Conservation (phyloP, 2,329 filamentous ascomycete genomes). For the Epicoccum nigrum region DNA sequence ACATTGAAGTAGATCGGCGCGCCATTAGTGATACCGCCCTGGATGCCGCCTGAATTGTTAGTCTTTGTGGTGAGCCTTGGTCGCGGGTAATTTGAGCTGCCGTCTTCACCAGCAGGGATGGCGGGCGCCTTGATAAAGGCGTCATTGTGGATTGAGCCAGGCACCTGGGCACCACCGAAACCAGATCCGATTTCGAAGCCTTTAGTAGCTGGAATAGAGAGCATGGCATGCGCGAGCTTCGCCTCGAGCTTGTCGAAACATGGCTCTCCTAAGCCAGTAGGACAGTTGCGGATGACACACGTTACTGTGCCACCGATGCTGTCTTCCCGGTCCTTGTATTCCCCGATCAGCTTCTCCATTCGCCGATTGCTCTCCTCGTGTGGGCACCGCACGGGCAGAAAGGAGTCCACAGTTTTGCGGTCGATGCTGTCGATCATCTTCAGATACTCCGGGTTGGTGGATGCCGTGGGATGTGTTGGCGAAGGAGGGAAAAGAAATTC, state of each 20-base stretch:
- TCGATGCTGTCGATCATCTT: constrained; percentile 73
- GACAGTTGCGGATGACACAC: constrained; percentile 87
- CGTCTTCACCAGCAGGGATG: constrained; percentile 54
- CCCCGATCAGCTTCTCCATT: constrained; percentile 81
- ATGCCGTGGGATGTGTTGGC: constrained; percentile 66
- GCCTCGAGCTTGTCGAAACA: constrained; percentile 97
- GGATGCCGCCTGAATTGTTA: constrained; percentile 93
- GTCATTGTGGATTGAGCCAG: constrained; percentile 92
- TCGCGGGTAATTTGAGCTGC: constrained; percentile 48
- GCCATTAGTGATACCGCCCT: constrained; percentile 94
- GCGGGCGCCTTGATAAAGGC: constrained; percentile 70
- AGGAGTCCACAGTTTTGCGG: constrained; percentile 78
- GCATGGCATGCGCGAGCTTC: constrained; percentile 88
- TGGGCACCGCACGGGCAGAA: constrained; percentile 87
- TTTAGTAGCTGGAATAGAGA: constrained; percentile 93
- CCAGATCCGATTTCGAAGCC: constrained; percentile 95
- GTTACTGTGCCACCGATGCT: constrained; percentile 95
- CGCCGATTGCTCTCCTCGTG: constrained; percentile 65
- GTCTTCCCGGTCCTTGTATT: constrained; percentile 78
- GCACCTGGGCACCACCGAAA: constrained; percentile 84
- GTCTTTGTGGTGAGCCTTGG: constrained; percentile 82
- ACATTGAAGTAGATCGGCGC: constrained; percentile 93
- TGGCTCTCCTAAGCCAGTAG: constrained; percentile 87
- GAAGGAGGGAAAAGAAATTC: constrained; percentile 78
- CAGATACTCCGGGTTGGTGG: constrained; percentile 80